A percentile compares a stretch with the other conserved stretches of the same genome.
phyloP scores from a whole-genome alignment of 305 asterid species.

The Ilex paraguariensis region DNA sequence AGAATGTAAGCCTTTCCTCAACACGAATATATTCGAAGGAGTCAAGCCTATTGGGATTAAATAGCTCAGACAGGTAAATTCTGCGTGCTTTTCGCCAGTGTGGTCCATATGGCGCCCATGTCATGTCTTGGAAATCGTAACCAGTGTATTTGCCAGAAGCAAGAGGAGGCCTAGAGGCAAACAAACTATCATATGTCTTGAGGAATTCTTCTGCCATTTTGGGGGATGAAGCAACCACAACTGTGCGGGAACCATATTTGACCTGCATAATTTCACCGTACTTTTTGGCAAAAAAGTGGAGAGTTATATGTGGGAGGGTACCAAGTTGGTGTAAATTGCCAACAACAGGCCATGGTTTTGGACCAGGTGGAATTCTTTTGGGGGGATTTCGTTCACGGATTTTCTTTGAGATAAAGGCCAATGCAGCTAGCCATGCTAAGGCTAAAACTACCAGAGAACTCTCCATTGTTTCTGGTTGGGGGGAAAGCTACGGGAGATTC shows the following conservation, averaged over 20 bases:
- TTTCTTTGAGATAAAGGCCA: slow-evolving; percentile 9
- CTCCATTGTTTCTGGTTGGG: too few relatives aligned
- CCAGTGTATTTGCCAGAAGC: slow-evolving; percentile 21
- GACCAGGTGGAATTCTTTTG: slow-evolving; percentile 21
- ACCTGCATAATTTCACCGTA: slow-evolving; percentile 28
- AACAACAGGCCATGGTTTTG: slow-evolving; percentile 38
- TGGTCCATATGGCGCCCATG: slow-evolving; percentile 21
- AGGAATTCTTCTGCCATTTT: slow-evolving; percentile 29
- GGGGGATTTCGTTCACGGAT: not conserved
- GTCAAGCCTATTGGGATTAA: slow-evolving; percentile 11
- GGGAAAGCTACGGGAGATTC: too few relatives aligned
- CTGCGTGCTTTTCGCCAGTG: slow-evolving; percentile 23
- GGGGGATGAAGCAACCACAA: slow-evolving; percentile 26
- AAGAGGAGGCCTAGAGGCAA: slow-evolving; percentile 24
- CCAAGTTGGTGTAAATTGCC: slow-evolving; percentile 41
- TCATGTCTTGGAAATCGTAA: slow-evolving; percentile 14
- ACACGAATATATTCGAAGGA: slow-evolving; percentile 18
- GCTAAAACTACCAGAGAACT: not conserved
- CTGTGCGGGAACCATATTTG: slow-evolving; percentile 19
- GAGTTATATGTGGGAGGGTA: slow-evolving; percentile 26
- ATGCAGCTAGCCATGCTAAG: slow-evolving; percentile 5
- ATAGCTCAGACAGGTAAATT: slow-evolving; percentile 7
- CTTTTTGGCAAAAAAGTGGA: slow-evolving; percentile 22
- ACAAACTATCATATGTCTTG: slow-evolving; percentile 16
- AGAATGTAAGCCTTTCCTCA: slow-evolving; percentile 20